Conservation (phyloP, 75 land plant species). For the Pinus taeda region DNA sequence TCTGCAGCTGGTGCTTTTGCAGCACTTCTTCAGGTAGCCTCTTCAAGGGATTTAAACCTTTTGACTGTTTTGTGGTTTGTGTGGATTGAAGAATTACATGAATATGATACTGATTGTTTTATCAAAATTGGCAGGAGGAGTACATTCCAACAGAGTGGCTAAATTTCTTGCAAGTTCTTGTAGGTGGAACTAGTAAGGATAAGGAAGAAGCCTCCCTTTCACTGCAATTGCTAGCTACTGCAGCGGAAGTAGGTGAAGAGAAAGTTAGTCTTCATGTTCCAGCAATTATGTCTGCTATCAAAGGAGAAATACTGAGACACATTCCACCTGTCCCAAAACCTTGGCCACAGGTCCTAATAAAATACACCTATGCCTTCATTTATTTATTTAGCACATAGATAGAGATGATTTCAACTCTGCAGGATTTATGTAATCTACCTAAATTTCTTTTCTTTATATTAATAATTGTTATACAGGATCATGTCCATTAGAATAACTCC, state of each 20-base stretch:
- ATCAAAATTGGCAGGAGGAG: constrained; percentile 59
- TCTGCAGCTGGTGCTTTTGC: constrained; percentile 84
- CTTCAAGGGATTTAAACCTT: background rate
- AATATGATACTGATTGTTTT: background rate
- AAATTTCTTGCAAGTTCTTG: constrained; percentile 57
- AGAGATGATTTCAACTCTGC: too few species aligned
- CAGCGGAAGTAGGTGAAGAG: constrained; percentile 69
- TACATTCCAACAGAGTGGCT: constrained; percentile 74
- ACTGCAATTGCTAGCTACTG: constrained; percentile 60
- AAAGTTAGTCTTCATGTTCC: constrained; percentile 66
- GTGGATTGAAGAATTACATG: background rate
- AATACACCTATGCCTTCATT: background rate
- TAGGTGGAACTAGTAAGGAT: constrained; percentile 38
- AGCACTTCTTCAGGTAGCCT: constrained; percentile 58
- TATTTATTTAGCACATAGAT: too few species aligned
- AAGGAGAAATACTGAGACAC: constrained; percentile 42
- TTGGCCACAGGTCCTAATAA: constrained; percentile 75
- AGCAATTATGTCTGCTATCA: constrained; percentile 39
- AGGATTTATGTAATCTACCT: too few species aligned
- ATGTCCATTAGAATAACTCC: too few species aligned
- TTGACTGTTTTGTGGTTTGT: background rate
- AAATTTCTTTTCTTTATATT: too few species aligned
- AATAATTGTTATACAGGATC: too few species aligned
- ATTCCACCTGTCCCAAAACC: constrained; percentile 68
- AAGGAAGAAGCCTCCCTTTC: constrained; percentile 50